Conservation (phyloP, 2,329 filamentous ascomycete species). For the Neonectria sp. region DNA sequence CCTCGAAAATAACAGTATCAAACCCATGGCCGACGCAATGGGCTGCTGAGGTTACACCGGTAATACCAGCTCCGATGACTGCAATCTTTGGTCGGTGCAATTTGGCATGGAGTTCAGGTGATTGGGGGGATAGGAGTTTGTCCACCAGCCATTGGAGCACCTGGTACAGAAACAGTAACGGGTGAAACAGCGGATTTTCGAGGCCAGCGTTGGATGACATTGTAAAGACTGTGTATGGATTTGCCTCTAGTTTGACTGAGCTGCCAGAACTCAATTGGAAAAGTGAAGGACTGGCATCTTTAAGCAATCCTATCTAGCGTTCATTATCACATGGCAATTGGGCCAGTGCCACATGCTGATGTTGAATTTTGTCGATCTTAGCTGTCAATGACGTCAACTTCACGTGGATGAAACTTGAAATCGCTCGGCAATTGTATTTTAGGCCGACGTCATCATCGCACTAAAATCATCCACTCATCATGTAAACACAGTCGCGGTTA, state of each 20-base stretch:
- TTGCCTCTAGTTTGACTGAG: not conserved
- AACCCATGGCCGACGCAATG: slow-evolving; percentile 91
- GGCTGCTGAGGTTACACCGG: slow-evolving; percentile 82
- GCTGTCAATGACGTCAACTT: slow-evolving; percentile 18
- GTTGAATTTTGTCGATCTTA: not conserved
- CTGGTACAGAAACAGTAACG: slow-evolving; percentile 74
- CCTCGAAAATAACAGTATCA: slow-evolving; percentile 85
- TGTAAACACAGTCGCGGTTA: not conserved
- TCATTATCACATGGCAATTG: not conserved
- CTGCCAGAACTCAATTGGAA: not conserved
- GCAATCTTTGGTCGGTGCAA: slow-evolving; percentile 77
- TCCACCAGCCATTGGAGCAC: slow-evolving; percentile 75
- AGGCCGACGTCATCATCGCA: not conserved
- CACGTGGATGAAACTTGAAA: slow-evolving; percentile 15
- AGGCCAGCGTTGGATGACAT: slow-evolving; percentile 54
- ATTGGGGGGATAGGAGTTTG: slow-evolving; percentile 77
- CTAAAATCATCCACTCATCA: not conserved
- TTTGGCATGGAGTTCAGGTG: slow-evolving; percentile 71
- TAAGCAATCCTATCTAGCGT: not conserved
- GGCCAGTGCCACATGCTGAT: not conserved
- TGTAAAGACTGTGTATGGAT: not conserved
- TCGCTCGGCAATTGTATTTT: not conserved
- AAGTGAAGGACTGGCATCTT: not conserved
- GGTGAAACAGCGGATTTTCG: slow-evolving; percentile 63
- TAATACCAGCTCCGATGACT: slow-evolving; percentile 80